Base-by-base conservation (phyloP, 768 basidiomycete genomes). In the Calocybe gangraenosa region DNA sequence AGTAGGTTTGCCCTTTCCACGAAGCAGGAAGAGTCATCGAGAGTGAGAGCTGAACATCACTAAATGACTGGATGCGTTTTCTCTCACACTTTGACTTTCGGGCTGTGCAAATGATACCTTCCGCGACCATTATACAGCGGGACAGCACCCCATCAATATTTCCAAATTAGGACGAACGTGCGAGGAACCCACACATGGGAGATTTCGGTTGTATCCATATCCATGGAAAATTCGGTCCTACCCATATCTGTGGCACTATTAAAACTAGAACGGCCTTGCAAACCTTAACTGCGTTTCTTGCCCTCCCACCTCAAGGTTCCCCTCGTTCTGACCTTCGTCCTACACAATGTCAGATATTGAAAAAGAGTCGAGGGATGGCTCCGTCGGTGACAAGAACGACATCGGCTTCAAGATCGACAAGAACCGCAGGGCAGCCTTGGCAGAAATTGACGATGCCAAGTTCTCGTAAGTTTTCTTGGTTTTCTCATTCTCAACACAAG, bases 401-500 rank as follows among this genome's bases (percentile, higher is more conserved):
- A 51, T 69, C 51, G 61, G 55, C 11, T 71, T 71, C 44, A 59
- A 60, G 15, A 75, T 88, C 35, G 82, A 86, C 58, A 80, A 86
- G 60, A 78, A 82, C 40, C 81, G 92, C 50, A 77, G 87, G 14
- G 81, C 80, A 28, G 92, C 93, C 23, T 75, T 96, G 33, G 76
- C 83, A 10, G 89, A 94, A 62, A 78, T 95, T 49, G 92, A 95
- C 65, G 83, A 87, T 49, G 92, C 92, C 34, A 70, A 73, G 35
- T 94, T 94, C 66, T 83, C 83, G 86, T 88, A 61, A 43, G 84
- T 61, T 44, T 38, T 35, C 35, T 19, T n/a, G 9, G 17, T 25
- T 30, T 20, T 47, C 34, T 17, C 11, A 18, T 41, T 37, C 10
- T 22, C 40, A 40, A 22, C 14, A 10, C 32, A 18, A n/a, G 30